These are phyloP conservation scores for Malus domestica DNA, from an alignment of 306 rosid genomes.

Conservation along the genomic window ASM211411v1 NC_041803.1:12890501-12891000, in stretches of 20 bases:
- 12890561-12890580: conserved; percentile 89
- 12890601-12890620: conserved; percentile 94
- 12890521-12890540: conserved; percentile 93
- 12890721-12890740: conserved; percentile 40
- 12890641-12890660: conserved; percentile 92
- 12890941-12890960: conserved; percentile 90
- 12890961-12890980: conserved; percentile 83
- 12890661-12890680: conserved; percentile 79
- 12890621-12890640: conserved; percentile 97
- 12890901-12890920: conserved; percentile 84
- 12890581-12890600: conserved; percentile 79
- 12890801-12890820: conserved; percentile 88
- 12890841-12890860: conserved; percentile 91
- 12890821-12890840: conserved; percentile 95
- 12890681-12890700: conserved; percentile 50
- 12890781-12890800: conserved; percentile 65
- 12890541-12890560: conserved; percentile 83
- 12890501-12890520: conserved; percentile 78
- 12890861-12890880: conserved; percentile 97
- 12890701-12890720: conserved; percentile 70
- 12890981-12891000: conserved; percentile 48
- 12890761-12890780: conserved; percentile 45
- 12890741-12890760: conserved; percentile 53
- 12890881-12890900: conserved; percentile 83
- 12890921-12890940: conserved; percentile 86